Evolutionary conservation across 2,329 filamentous ascomycete genomes (phyloP).

Genomic region (Harringtonia aguacate): DNA sequence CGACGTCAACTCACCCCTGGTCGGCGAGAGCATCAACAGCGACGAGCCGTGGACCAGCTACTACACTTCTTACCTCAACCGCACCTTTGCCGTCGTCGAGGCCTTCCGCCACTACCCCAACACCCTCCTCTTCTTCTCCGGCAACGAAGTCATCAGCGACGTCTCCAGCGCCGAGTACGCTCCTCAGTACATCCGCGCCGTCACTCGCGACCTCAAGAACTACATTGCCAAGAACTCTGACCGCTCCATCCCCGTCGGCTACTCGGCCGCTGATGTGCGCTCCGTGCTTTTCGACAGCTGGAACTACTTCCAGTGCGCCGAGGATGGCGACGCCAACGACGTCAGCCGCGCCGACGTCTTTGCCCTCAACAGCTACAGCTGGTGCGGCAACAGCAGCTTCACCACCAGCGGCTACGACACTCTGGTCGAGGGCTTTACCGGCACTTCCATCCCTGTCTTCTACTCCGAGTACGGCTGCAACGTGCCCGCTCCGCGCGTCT

Average conservation of each 20-base stretch:
- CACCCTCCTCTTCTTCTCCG: conserved; percentile 64
- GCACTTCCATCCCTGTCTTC: conserved; percentile 62
- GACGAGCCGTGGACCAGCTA: conserved; percentile 44
- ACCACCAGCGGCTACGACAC: conserved; percentile 41
- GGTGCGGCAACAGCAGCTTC: conserved; percentile 47
- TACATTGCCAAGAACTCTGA: conserved; percentile 63
- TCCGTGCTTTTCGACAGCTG: conserved; percentile 61
- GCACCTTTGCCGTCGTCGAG: conserved; percentile 56
- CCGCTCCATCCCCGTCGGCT: conserved; percentile 64
- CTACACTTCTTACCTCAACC: conserved; percentile 49
- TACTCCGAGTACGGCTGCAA: conserved; percentile 80
- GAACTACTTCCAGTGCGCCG: conserved; percentile 63
- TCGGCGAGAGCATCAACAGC: conserved; percentile 46
- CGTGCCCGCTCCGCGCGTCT: conserved; percentile 55
- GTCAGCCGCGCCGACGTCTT: conserved; percentile 63
- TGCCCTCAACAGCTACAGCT: conserved; percentile 66
- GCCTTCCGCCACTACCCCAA: conserved; percentile 58
- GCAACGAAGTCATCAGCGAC: conserved; percentile 68
- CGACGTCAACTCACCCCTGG: conserved; percentile 56
- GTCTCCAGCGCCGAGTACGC: conserved; percentile 45
- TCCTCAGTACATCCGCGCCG: conserved; percentile 63
- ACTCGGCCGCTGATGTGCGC: conserved; percentile 72
- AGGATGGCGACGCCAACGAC: conserved; percentile 40
- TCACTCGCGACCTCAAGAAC: conserved; percentile 70
- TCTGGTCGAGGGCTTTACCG: conserved; percentile 52